Base-by-base conservation (phyloP, 2,329 filamentous ascomycete species). In the Venturia nashicola region DNA sequence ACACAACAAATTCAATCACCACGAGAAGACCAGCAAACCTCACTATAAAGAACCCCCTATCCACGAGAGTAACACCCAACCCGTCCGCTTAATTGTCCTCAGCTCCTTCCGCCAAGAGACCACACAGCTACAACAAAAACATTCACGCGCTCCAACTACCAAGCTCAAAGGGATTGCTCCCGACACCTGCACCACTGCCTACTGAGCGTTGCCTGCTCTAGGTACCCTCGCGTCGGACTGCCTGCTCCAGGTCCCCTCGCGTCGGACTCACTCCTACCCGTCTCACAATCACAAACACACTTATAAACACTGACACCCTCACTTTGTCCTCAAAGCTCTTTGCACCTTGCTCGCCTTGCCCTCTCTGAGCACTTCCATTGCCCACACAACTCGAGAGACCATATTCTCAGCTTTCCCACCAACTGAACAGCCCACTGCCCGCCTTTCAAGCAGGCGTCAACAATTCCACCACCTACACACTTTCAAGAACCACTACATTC, bases 401-500 rank as follows among this genome's bases (percentile, higher is more conserved):
- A 63, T 63, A 43, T 59, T 12, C 23, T 12, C 11, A 27, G 46
- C 46, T 27, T 27, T 65, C 61, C 61, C 64, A 59, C 69, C 27
- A 20, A 57, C 14, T 36, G 14, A 36, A 12, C 14, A 2, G 6
- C 51, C 2, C 27, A 7, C 8, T 20, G n/a, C 7, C 14, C 51
- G 51, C 27, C 51, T 20, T 7, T 36, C 32, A 39, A 34, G 27
- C 16, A 36, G 14, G 51, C 5, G 3, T 57, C 6, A 6, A 18
- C 51, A 57, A 36, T 32, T n/a, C 27, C 32, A 57, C 32, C 32
- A 2, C 14, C 5, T 57, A 55, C 8, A 23, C n/a, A 34, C 16
- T 57, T 23, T 69, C 69, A 68, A n/a, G n/a, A n/a, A 68, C 62
- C 51, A 54, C 68, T 70, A 72, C 70, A 70, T 65, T 64, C 70